These are phyloP conservation scores for Talaromyces sp. DNA, from an alignment of 2,329 filamentous ascomycete species.

Conservation along the genomic window DNA sequence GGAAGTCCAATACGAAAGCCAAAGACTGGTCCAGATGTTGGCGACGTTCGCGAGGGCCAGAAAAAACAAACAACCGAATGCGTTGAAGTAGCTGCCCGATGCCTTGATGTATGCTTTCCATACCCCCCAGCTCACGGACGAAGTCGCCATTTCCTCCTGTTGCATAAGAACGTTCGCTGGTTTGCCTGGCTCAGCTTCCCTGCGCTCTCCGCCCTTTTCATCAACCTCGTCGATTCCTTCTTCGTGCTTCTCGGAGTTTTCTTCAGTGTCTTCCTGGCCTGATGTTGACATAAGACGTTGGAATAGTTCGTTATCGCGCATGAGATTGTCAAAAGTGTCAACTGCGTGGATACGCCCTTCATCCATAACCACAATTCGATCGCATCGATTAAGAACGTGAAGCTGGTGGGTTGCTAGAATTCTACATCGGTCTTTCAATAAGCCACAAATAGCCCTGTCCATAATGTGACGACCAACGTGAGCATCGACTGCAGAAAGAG, in stretches of 20 bases:
- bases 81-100: conserved; percentile 68
- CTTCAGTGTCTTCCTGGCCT: conserved; percentile 59
- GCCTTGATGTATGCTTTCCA: conserved; percentile 77
- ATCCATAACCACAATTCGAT: conserved; percentile 92
- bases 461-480: conserved; percentile 75
- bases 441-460: conserved; percentile 87
- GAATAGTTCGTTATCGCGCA: conserved; percentile 77
- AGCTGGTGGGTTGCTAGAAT: conserved; percentile 94
- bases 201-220: not conserved
- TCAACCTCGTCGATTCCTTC: conserved; percentile 8
- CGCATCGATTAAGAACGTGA: conserved; percentile 86
- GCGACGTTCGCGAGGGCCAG: conserved; percentile 75
- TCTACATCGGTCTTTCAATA: conserved; percentile 85
- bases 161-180: conserved; percentile 46
- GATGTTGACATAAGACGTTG: conserved; percentile 78
- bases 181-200: conserved; percentile 13
- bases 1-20: conserved; percentile 93
- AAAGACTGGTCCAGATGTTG: conserved; percentile 85
- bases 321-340: conserved; percentile 87
- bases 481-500: conserved; percentile 58
- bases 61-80: conserved; percentile 62
- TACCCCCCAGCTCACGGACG: conserved; percentile 77
- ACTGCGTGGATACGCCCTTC: conserved; percentile 80
- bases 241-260: conserved; percentile 55
- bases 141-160: conserved; percentile 63